Evolutionary conservation across 2,329 filamentous ascomycete species (phyloP).

Genomic region (Scedosporium boydii): DNA sequence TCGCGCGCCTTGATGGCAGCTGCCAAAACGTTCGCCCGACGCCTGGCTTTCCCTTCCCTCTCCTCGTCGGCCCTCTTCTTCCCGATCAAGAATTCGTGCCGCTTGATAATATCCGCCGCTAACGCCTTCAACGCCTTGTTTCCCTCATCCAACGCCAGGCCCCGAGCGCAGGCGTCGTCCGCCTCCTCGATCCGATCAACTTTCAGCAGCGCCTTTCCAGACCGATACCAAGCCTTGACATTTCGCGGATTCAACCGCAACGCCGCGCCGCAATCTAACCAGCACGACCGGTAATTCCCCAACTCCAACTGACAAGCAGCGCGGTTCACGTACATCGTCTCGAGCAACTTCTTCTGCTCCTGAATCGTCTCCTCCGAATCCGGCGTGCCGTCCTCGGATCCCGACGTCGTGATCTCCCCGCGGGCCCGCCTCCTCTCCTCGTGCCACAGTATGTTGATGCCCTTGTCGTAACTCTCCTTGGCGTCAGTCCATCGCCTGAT

Average conservation of each 20-base stretch:
- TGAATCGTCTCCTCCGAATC: constrained; percentile 44
- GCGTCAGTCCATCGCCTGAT: constrained; percentile 69
- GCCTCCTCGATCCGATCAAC: constrained; percentile 75
- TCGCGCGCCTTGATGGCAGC: constrained; percentile 59
- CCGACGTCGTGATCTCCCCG: constrained; percentile 21
- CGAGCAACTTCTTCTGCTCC: constrained; percentile 56
- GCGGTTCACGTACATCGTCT: constrained; percentile 75
- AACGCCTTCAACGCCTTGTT: constrained; percentile 61
- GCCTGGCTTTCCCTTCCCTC: constrained; percentile 42
- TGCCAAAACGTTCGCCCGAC: constrained; percentile 51
- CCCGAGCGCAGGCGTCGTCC: constrained; percentile 65
- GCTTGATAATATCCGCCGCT: constrained; percentile 51
- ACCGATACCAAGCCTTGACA: constrained; percentile 86
- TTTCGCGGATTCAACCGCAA: constrained; percentile 72
- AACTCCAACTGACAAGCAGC: constrained; percentile 84
- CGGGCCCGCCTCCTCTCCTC: constrained; percentile 48
- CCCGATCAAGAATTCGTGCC: constrained; percentile 44
- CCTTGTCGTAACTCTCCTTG: constrained; percentile 85
- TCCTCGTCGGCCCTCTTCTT: constrained; percentile 47
- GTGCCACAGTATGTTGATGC: constrained; percentile 58
- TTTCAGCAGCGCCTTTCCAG: constrained; percentile 64
- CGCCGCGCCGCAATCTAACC: constrained; percentile 71
- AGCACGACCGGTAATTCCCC: constrained; percentile 80
- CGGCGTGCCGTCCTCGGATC: constrained; percentile 7
- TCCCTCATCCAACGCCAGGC: constrained; percentile 58